A percentile compares a stretch with the other conserved stretches of the same genome.
phyloP scores from a whole-genome alignment of 2,329 filamentous ascomycete species.

The Penicillium sp. region DNA sequence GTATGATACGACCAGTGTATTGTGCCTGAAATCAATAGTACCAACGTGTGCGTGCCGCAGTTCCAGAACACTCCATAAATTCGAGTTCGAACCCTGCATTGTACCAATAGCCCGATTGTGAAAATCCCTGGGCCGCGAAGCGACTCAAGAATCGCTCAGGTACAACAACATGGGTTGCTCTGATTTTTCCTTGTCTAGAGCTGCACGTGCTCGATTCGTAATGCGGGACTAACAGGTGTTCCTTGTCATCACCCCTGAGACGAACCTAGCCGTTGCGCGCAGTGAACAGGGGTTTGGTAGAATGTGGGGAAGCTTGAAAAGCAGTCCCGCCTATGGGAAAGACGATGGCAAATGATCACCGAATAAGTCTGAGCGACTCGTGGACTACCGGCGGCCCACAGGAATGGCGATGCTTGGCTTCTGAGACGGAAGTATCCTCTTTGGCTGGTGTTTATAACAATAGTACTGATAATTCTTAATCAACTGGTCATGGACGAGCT shows the following conservation, averaged over 20 bases:
- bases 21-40: constrained; percentile 4
- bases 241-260: constrained; percentile 1
- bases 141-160: not conserved
- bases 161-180: not conserved
- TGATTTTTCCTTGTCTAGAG: not conserved
- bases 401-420: not conserved
- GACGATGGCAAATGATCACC: not conserved
- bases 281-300: constrained; percentile 8
- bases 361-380: not conserved
- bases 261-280: not conserved
- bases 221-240: constrained; percentile 6
- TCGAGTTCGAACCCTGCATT: not conserved
- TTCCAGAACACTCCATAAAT: not conserved
- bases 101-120: too few relatives aligned
- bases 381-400: not conserved
- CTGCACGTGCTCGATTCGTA: constrained; percentile 5
- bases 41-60: not conserved
- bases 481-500: not conserved
- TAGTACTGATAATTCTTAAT: not conserved
- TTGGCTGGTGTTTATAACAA: not conserved
- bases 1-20: not conserved
- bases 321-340: constrained; percentile 1
- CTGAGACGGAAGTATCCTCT: not conserved
- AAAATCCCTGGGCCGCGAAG: not conserved
- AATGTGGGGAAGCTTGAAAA: not conserved